These are phyloP conservation scores for Populus tomentosa DNA, from an alignment of 441 rosid genomes.

Conservation along the genomic window DNA sequence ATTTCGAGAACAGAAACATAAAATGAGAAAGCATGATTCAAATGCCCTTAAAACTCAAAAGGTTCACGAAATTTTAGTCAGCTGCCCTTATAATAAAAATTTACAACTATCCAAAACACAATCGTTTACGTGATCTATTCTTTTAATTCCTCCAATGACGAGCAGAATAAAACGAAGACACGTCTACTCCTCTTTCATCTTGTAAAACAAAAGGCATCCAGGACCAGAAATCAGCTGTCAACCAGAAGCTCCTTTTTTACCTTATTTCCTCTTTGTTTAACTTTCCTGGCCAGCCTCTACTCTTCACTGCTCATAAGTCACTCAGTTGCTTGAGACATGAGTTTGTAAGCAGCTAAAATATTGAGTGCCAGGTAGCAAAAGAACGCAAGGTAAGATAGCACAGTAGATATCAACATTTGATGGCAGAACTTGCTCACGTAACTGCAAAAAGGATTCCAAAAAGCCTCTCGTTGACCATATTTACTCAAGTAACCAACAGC, in stretches of 20 bases:
- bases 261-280: neutral
- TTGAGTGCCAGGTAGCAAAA: slow-evolving; percentile 43
- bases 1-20: neutral
- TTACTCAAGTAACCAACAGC: slow-evolving; percentile 45
- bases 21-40: neutral
- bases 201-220: neutral
- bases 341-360: slow-evolving; percentile 27
- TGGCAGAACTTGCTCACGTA: slow-evolving; percentile 42
- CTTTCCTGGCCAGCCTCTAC: neutral
- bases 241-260: neutral
- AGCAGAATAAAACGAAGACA: too few species aligned
- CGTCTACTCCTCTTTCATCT: neutral
- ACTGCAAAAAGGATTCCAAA: slow-evolving; percentile 44
- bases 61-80: neutral
- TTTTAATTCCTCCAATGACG: too few species aligned
- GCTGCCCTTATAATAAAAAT: too few species aligned
- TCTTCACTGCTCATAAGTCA: neutral
- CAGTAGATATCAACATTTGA: slow-evolving; percentile 25
- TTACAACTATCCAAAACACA: neutral
- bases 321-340: slow-evolving; percentile 10
- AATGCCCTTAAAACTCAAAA: neutral
- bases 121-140: neutral
- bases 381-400: slow-evolving; percentile 45
- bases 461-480: slow-evolving; percentile 42
- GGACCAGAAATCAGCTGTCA: neutral